These are phyloP conservation scores for Paramecium caudatum DNA, from an alignment of 73 alveolate genomes.

Conservation along the genomic window DNA sequence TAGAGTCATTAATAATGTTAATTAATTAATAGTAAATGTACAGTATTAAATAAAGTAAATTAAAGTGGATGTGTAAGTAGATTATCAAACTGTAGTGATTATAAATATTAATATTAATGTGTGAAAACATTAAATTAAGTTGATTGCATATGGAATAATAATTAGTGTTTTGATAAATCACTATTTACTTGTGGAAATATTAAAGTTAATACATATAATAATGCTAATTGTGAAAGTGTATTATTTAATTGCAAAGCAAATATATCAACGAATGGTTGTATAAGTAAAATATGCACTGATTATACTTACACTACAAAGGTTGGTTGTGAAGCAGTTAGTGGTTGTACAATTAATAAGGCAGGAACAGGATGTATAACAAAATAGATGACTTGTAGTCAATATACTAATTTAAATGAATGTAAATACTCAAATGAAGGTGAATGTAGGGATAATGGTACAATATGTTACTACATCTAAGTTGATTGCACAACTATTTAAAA, in stretches of 20 bases:
- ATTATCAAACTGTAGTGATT: background rate
- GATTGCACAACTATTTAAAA: background rate
- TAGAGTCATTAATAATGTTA: background rate
- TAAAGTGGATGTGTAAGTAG: background rate
- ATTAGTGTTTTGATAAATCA: background rate
- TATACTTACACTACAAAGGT: background rate
- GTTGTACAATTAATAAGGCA: background rate
- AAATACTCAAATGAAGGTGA: background rate
- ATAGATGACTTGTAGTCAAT: background rate
- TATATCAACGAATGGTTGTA: background rate
- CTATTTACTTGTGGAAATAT: background rate
- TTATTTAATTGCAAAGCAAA: background rate
- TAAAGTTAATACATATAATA: background rate
- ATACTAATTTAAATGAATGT: background rate
- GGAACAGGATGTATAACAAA: background rate
- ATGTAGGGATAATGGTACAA: background rate
- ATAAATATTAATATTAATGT: constrained; percentile 10
- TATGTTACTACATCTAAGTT: background rate
- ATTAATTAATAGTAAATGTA: background rate
- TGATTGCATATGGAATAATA: background rate
- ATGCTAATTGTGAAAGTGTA: background rate
- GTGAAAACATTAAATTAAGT: background rate
- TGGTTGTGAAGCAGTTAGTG: background rate
- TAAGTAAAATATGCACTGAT: background rate
- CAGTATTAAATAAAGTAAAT: constrained; percentile 1